These are phyloP conservation scores for Cynanchum wilfordii DNA, from an alignment of 257 asterid genomes.

Conservation along the genomic window DNA sequence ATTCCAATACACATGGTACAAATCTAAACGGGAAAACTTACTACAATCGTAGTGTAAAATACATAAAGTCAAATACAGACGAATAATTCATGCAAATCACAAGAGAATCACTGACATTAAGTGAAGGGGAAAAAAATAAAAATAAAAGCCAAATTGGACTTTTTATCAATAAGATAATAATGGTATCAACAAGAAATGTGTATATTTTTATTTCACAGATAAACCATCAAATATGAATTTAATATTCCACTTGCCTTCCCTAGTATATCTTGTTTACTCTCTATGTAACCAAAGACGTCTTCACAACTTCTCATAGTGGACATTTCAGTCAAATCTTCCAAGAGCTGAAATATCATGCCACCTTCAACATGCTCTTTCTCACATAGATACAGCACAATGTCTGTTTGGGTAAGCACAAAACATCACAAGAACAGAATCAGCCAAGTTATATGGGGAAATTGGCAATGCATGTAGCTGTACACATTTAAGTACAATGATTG, in stretches of 20 bases:
- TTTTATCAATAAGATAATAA: background rate
- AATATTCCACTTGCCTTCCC: slow-evolving; percentile 62
- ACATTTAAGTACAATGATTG: background rate
- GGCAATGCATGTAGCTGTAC: background rate
- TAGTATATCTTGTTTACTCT: slow-evolving; percentile 91
- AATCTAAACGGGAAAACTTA: background rate
- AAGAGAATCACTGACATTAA: background rate
- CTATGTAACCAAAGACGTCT: slow-evolving; percentile 87
- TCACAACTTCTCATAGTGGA: slow-evolving; percentile 97
- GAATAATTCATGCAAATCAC: background rate
- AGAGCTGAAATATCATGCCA: slow-evolving; percentile 96
- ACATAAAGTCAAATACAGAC: background rate
- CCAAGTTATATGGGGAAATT: background rate
- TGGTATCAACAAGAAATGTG: background rate
- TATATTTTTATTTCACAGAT: background rate
- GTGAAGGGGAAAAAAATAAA: background rate
- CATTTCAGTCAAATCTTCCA: slow-evolving; percentile 99
- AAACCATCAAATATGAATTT: background rate
- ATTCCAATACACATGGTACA: background rate
- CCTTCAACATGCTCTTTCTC: slow-evolving; percentile 97
- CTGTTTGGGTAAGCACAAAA: slow-evolving; percentile 35
- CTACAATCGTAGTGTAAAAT: background rate
- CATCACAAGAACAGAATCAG: slow-evolving; percentile 17
- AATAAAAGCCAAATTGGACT: background rate
- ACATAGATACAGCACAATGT: slow-evolving; percentile 85